A percentile compares a stretch with the other conserved stretches of the same genome.
phyloP scores from a whole-genome alignment of 495 filamentous ascomycete species.

The Penicillium alfredii region DNA sequence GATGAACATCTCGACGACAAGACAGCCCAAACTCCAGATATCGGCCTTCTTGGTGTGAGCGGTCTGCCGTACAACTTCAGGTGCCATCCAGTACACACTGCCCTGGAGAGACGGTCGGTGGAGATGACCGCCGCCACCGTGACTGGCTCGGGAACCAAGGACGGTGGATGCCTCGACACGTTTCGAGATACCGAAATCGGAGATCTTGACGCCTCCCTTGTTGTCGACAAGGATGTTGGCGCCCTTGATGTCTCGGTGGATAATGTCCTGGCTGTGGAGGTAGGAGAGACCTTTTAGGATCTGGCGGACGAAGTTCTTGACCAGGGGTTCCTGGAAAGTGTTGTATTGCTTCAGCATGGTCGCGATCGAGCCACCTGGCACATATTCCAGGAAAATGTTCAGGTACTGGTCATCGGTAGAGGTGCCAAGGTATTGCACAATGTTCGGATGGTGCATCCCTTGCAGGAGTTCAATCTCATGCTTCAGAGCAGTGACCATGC shows the following conservation, averaged over 20 bases:
- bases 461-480: slow-evolving; percentile 92
- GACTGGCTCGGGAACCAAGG: slow-evolving; percentile 50
- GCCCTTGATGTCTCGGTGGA: slow-evolving; percentile 98
- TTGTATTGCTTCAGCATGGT: slow-evolving; percentile 98
- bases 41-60: slow-evolving; percentile 99
- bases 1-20: slow-evolving; percentile 99
- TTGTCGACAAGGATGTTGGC: slow-evolving; percentile 99
- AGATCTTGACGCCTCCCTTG: slow-evolving; percentile 98
- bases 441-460: slow-evolving; percentile 92
- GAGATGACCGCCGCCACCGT: slow-evolving; percentile 51
- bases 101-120: slow-evolving; percentile 91
- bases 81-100: slow-evolving; percentile 99
- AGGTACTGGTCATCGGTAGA: slow-evolving; percentile 85
- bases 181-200: slow-evolving; percentile 98
- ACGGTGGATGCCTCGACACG: slow-evolving; percentile 77
- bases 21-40: slow-evolving; percentile 95
- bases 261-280: slow-evolving; percentile 90
- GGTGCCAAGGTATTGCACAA: slow-evolving; percentile 95
- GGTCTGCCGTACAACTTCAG: slow-evolving; percentile 95
- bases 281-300: slow-evolving; percentile 94
- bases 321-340: slow-evolving; percentile 83
- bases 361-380: slow-evolving; percentile 93
- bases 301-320: slow-evolving; percentile 95
- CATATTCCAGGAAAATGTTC: slow-evolving; percentile 99
- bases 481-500: slow-evolving; percentile 95